A percentile compares a stretch with the other conserved stretches of the same genome.
Evolutionary conservation across 208 protist genomes (phyloP).

Genomic region (Crithidia brevicula): DNA sequence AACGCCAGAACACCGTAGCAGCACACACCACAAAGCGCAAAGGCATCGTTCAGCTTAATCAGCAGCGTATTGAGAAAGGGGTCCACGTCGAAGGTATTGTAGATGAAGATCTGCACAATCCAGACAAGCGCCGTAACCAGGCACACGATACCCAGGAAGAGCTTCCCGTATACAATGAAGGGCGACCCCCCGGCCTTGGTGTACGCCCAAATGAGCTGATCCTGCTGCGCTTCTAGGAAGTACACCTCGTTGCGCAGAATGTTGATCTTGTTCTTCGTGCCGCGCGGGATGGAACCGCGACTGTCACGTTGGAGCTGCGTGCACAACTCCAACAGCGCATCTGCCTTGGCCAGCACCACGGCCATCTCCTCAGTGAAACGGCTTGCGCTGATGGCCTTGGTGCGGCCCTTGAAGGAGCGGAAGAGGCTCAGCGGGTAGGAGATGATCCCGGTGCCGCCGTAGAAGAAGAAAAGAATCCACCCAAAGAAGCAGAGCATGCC

Average conservation of each 20-base stretch:
- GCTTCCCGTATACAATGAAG: conserved; percentile 60
- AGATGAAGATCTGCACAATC: conserved; percentile 89
- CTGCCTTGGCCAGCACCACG: conserved; percentile 82
- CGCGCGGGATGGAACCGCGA: conserved; percentile 35
- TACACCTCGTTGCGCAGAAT: conserved; percentile 85
- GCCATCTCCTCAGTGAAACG: conserved; percentile 76
- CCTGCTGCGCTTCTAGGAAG: conserved; percentile 85
- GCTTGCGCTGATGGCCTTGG: conserved; percentile 55
- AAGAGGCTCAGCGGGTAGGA: conserved; percentile 83
- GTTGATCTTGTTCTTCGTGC: conserved; percentile 70
- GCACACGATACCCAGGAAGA: conserved; percentile 65
- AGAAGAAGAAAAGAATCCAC: conserved; percentile 93
- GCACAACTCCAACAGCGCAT: conserved; percentile 70
- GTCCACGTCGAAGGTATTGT: conserved; percentile 82
- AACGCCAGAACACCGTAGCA: conserved; percentile 92
- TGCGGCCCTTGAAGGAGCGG: conserved; percentile 49
- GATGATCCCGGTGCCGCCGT: conserved; percentile 92
- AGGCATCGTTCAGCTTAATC: conserved; percentile 76
- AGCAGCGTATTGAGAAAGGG: conserved; percentile 74
- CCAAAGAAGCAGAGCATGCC: conserved; percentile 83
- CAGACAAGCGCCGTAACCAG: conserved; percentile 76
- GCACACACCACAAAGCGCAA: conserved; percentile 90
- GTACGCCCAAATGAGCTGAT: conserved; percentile 76
- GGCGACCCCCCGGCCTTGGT: conserved; percentile 75
- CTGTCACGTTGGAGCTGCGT: conserved; percentile 51